Conservation (phyloP, 352 stramenopile genomes). For the Globisporangium cylindrosporum region DNA sequence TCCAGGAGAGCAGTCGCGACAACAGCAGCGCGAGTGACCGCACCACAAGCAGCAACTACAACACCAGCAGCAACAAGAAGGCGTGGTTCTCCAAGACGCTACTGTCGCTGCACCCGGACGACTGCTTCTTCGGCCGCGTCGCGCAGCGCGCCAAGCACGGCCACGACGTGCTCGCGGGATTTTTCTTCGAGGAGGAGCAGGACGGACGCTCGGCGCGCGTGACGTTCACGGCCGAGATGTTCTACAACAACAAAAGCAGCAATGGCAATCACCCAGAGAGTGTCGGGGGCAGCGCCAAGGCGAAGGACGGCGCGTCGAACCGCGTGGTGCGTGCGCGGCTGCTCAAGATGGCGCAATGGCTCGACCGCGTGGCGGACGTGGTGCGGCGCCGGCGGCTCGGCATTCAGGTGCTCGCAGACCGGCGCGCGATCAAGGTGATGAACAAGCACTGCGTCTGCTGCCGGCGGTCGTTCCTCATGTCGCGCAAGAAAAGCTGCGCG, state of each 20-base stretch:
- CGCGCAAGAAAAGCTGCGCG: slow-evolving; percentile 19
- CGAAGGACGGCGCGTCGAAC: slow-evolving; percentile 5
- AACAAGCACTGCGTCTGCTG: slow-evolving; percentile 40
- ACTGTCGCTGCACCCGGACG: slow-evolving; percentile 21
- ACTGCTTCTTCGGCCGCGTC: slow-evolving; percentile 16
- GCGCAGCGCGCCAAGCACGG: slow-evolving; percentile 21
- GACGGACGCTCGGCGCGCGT: slow-evolving; percentile 31
- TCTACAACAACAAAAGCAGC: slow-evolving; percentile 6
- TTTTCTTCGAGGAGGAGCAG: slow-evolving; percentile 39
- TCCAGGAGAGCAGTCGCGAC: not conserved
- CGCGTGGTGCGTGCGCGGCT: slow-evolving; percentile 19
- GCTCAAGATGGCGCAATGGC: slow-evolving; percentile 19
- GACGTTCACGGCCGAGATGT: slow-evolving; percentile 38
- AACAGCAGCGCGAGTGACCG: not conserved
- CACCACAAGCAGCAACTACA: not conserved
- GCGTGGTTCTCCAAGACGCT: slow-evolving; percentile 34
- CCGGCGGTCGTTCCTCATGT: slow-evolving; percentile 30
- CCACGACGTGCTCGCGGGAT: slow-evolving; percentile 43
- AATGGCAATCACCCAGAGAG: no score
- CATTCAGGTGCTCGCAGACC: slow-evolving; percentile 49
- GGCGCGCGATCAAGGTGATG: slow-evolving; percentile 19
- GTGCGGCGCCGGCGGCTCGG: slow-evolving; percentile 43
- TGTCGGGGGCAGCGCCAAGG: not conserved
- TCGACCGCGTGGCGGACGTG: slow-evolving; percentile 32
- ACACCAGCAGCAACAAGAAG: not conserved